Base-by-base conservation (phyloP, 106 monocot species). In the Allium cepa region DNA sequence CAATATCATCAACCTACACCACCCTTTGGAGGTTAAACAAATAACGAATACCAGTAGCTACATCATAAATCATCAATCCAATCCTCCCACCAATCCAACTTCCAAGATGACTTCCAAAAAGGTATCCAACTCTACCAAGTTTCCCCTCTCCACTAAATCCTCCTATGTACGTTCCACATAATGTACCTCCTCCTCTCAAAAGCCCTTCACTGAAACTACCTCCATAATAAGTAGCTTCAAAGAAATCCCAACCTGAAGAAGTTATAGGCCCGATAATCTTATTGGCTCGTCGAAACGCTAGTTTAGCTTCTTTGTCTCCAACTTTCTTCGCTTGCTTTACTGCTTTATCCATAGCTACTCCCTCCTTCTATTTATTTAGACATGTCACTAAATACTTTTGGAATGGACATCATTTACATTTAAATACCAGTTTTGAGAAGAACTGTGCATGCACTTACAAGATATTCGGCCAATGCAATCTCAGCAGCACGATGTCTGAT, bases 221-320 rank as follows among this genome's bases (percentile, higher is more conserved):
- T 47, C 81, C 88, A 60, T 77, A 84, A 61, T 88, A 84, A 47
- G 79, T 68, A 14, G 88, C 84, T 46, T 88, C 88, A 49, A 88
- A 88, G 71, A 88, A 88, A 57, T 88, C 88, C 88, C 88, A 88
- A 0, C 79, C 88, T 8, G 88, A 88, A 48, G 88, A 88, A n/a
- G 82, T 74, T 8, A 84, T 82, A 4, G 84, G 88, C 4, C 88
- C 88, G 0, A 77, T 10, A 17, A 84, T 82, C 14, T 84, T 79
- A 65, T 85, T 84, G 46, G 88, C 84, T 53, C 84, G 70, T 22
- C 79, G 70, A 13, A 79, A 50, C 52, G 88, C 88, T 8, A 73
- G 62, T 47, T 88, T 88, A 16, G 84, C 84, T 11, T 81, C 84
- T 58, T 84, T 88, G 1, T 75, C 71, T 46, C 83, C 88, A 13